phyloP scores from a whole-genome alignment of 768 basidiomycete species.

The Vishniacozyma victoriae region DNA sequence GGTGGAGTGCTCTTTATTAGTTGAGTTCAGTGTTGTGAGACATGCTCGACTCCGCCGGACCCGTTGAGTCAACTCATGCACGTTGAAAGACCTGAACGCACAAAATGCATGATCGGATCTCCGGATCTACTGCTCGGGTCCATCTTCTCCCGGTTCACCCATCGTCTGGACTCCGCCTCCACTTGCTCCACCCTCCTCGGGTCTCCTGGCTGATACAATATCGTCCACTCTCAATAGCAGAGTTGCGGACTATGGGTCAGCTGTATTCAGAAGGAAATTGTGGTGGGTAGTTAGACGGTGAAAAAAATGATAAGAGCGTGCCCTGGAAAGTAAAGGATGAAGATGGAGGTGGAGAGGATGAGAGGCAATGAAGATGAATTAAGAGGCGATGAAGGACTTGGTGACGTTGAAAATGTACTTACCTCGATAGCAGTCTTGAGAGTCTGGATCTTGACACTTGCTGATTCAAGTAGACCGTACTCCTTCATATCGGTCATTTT shows the following conservation, averaged over 20 bases:
- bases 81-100: too few relatives aligned
- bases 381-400: too few relatives aligned
- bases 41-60: too few relatives aligned
- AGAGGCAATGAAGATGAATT: too few relatives aligned
- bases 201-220: constrained; percentile 56
- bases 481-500: constrained; percentile 92
- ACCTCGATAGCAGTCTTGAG: constrained; percentile 96
- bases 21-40: too few relatives aligned
- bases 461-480: constrained; percentile 90
- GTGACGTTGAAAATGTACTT: constrained; percentile 9
- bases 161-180: constrained; percentile 44
- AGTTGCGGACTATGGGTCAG: constrained; percentile 63
- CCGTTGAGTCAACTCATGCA: too few relatives aligned
- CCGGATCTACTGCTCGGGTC: constrained; percentile 22
- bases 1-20: too few relatives aligned
- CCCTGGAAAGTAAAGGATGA: not conserved
- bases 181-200: constrained; percentile 38
- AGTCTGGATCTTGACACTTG: constrained; percentile 96
- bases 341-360: not conserved
- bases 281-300: not conserved
- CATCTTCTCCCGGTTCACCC: constrained; percentile 34
- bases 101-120: too few relatives aligned
- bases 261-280: not conserved
- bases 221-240: constrained; percentile 90
- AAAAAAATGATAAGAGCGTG: not conserved